phyloP scores from a whole-genome alignment of 1,139 yeast species.

The Zygotorulaspora mrakii region DNA sequence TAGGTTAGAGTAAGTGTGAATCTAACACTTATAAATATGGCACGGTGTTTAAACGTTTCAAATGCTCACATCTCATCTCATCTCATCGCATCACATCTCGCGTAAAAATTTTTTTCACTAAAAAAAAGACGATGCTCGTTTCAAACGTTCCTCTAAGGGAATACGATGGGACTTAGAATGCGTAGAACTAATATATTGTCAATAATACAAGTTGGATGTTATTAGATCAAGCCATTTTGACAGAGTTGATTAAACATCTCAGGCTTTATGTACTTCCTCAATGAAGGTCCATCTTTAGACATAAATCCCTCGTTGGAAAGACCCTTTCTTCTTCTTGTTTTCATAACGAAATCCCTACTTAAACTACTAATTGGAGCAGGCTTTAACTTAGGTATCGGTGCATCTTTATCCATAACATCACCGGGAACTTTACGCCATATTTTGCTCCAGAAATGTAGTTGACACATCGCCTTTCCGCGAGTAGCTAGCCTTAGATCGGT shows the following conservation, averaged over 20 bases:
- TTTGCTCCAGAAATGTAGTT: slow-evolving; percentile 52
- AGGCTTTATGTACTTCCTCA: slow-evolving; percentile 65
- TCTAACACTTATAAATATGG: too few species aligned
- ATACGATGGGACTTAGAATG: neutral
- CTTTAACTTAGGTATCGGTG: slow-evolving; percentile 61
- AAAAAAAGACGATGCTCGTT: slow-evolving; percentile 4
- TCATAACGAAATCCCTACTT: slow-evolving; percentile 85
- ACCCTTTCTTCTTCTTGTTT: slow-evolving; percentile 87
- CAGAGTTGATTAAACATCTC: slow-evolving; percentile 53
- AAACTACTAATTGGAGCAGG: slow-evolving; percentile 69
- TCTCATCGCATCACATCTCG: slow-evolving; percentile 25
- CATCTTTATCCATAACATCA: slow-evolving; percentile 72
- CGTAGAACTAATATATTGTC: neutral
- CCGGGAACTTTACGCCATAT: slow-evolving; percentile 84
- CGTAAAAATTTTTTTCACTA: slow-evolving; percentile 18
- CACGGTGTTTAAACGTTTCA: too few species aligned
- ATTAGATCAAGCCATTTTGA: slow-evolving; percentile 43
- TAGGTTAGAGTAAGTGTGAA: too few species aligned
- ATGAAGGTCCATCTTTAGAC: slow-evolving; percentile 67
- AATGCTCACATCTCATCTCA: slow-evolving; percentile 20
- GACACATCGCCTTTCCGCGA: slow-evolving; percentile 73
- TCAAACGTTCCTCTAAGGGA: slow-evolving; percentile 4
- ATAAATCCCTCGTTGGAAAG: slow-evolving; percentile 54
- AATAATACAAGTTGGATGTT: neutral
- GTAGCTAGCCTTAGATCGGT: slow-evolving; percentile 77